Evolutionary conservation across 2,329 filamentous ascomycete species (phyloP), one percentile per base, ranked within the genome.

Genomic region (Didymella segeticola): DNA sequence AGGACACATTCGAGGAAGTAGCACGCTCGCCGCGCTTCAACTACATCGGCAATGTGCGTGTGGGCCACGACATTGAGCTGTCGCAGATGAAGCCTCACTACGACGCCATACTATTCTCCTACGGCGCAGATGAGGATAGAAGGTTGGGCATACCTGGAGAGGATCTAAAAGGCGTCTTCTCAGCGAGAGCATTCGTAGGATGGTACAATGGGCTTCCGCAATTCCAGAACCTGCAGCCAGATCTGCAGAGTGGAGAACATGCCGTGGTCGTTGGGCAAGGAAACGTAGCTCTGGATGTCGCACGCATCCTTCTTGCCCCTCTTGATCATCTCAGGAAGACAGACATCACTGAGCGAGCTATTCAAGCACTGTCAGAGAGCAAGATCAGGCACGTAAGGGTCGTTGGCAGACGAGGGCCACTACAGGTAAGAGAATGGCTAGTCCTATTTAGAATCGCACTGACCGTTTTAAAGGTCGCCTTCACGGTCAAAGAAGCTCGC

Each of bases 131-230:
- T 0, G 85, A 89, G 69, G 95, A 99, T 72, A 87, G 86, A 60
- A 86, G 83, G 49, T 81, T 99, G 0, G 87, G 85, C 0, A 86
- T 99, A 29, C 86, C 89, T 0, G 93, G 93, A 8, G 95, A 99
- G 68, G 82, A 87, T 5, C 77, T 95, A 6, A 79, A 82, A 22
- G 91, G 90, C 2, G 86, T 98, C 15, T 89, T 92, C 71, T 96
- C 93, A 7, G 95, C 95, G 2, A 86, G 95, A 23, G 89, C 92
- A 31, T 97, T 98, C 72, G 95, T 99, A 1, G 95, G 93, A 15
- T 99, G 95, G 95, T 99, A 99, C 75, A 99, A 99, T 74, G 95
- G 95, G 2, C 82, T 96, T 2, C 95, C 95, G 0, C 90, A 96
- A 64, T 90, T 90, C 69, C 83, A 88, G 17, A 75, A 83, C 63